These are phyloP conservation scores for Cyberlindnera galapagoensis DNA, from an alignment of 805 yeast genomes.

Conservation along the genomic window DNA sequence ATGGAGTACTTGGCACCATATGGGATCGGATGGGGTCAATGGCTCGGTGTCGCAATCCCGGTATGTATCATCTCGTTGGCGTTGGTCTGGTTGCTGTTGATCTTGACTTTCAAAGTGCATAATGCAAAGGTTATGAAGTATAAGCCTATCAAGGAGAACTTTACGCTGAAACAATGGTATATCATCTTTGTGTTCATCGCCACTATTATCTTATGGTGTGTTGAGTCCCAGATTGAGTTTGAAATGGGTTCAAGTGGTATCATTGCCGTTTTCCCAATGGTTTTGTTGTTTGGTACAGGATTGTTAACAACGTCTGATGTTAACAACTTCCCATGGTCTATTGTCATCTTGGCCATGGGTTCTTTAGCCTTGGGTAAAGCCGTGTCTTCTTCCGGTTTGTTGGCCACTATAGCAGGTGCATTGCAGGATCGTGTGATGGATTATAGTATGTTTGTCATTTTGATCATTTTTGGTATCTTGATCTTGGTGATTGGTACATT, in stretches of 20 bases:
- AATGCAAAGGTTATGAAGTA: slow-evolving; percentile 40
- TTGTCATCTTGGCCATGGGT: slow-evolving; percentile 94
- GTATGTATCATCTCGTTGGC: slow-evolving; percentile 58
- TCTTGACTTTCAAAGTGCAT: slow-evolving; percentile 48
- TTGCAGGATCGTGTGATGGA: slow-evolving; percentile 62
- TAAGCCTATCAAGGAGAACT: slow-evolving; percentile 51
- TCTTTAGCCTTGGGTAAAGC: slow-evolving; percentile 93
- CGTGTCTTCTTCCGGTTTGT: slow-evolving; percentile 84
- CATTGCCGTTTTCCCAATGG: slow-evolving; percentile 80
- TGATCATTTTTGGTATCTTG: slow-evolving; percentile 76
- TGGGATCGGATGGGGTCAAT: slow-evolving; percentile 74
- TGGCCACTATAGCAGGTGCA: slow-evolving; percentile 66
- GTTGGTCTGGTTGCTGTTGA: slow-evolving; percentile 62
- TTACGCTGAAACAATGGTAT: slow-evolving; percentile 68
- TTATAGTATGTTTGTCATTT: slow-evolving; percentile 58
- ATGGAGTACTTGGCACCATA: slow-evolving; percentile 70
- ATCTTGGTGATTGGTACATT: slow-evolving; percentile 87
- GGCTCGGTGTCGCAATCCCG: slow-evolving; percentile 87
- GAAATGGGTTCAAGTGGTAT: slow-evolving; percentile 90
- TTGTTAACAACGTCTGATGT: slow-evolving; percentile 77
- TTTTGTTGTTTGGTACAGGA: slow-evolving; percentile 86
- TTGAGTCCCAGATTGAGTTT: slow-evolving; percentile 63
- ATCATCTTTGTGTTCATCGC: slow-evolving; percentile 59
- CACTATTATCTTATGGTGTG: slow-evolving; percentile 88
- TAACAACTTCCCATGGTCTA: slow-evolving; percentile 94